These are phyloP conservation scores for Colletotrichum limetticola DNA, from an alignment of 2,329 filamentous ascomycete species.

Conservation along the genomic window DNA sequence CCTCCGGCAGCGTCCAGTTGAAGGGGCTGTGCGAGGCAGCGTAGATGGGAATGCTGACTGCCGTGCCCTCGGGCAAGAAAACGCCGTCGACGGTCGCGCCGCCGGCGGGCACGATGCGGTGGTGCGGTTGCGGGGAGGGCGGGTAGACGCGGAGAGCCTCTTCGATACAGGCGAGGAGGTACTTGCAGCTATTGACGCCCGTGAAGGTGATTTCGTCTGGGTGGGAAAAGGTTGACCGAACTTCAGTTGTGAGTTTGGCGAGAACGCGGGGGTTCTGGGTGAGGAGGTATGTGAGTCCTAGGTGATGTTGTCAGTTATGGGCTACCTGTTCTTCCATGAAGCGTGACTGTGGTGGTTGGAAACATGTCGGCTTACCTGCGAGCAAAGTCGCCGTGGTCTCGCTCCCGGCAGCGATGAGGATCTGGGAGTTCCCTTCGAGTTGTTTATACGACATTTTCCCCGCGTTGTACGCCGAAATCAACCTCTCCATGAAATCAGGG, in stretches of 20 bases:
- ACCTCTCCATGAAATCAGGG: conserved; percentile 11
- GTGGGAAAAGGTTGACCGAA: conserved; percentile 13
- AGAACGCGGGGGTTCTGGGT: conserved; percentile 42
- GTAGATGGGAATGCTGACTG: conserved; percentile 43
- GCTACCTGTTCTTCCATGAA: no score
- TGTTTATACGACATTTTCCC: conserved; percentile 20
- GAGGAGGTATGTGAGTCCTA: conserved; percentile 41
- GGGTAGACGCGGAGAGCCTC: conserved; percentile 40
- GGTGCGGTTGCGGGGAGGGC: conserved; percentile 26
- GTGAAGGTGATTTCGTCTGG: conserved; percentile 29
- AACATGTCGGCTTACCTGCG: conserved; percentile 40
- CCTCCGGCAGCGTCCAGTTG: conserved; percentile 55
- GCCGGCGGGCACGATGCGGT: not conserved
- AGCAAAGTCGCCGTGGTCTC: conserved; percentile 47
- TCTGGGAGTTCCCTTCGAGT: conserved; percentile 27
- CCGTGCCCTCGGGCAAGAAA: conserved; percentile 45
- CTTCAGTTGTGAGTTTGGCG: conserved; percentile 47
- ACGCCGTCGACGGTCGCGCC: conserved; percentile 33
- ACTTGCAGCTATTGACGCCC: conserved; percentile 33
- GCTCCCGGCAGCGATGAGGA: conserved; percentile 42
- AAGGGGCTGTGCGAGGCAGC: not conserved
- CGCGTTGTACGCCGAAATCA: conserved; percentile 1
- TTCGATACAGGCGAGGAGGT: conserved; percentile 40
- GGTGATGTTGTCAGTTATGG: no score
- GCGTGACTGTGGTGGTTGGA: no score